Percentiles rank a stretch among this genome's conserved stretches.
Evolutionary conservation across 2,329 filamentous ascomycete genomes (phyloP).

Genomic region (Cercospora sp.): DNA sequence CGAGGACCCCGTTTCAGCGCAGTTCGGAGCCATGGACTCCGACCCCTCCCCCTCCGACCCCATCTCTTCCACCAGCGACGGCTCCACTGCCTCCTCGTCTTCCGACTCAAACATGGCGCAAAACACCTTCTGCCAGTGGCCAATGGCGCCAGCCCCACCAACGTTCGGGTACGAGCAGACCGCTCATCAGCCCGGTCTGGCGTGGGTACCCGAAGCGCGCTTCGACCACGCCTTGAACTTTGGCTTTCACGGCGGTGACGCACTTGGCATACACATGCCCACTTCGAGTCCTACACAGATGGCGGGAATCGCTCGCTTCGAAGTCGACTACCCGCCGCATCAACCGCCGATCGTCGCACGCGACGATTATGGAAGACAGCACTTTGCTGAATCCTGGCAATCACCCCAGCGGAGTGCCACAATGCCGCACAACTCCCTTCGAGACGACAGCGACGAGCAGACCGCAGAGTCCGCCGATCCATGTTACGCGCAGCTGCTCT

Average conservation of each 20-base stretch:
- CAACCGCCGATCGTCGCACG: constrained; percentile 12
- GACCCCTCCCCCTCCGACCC: constrained; percentile 19
- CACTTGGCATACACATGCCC: constrained; percentile 26
- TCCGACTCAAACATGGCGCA: constrained; percentile 20
- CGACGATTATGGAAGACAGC: constrained; percentile 14
- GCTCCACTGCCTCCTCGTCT: constrained; percentile 22
- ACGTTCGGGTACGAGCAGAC: constrained; percentile 20
- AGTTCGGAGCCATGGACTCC: constrained; percentile 23
- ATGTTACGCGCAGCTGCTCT: constrained; percentile 77
- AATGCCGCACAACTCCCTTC: constrained; percentile 19
- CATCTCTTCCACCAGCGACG: constrained; percentile 12
- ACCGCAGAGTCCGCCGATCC: constrained; percentile 24
- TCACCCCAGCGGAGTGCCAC: constrained; percentile 11
- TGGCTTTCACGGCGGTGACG: constrained; percentile 18
- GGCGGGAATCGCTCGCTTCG: constrained; percentile 11
- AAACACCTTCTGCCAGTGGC: constrained; percentile 18
- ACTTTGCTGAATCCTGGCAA: constrained; percentile 5
- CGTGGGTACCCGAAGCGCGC: constrained; percentile 22
- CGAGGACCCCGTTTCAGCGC: constrained; percentile 17
- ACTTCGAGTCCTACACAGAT: constrained; percentile 24
- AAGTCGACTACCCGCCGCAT: constrained; percentile 15
- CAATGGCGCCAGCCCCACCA: constrained; percentile 10
- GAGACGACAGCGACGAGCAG: constrained; percentile 23
- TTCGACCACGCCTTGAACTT: constrained; percentile 21
- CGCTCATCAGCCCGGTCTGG: constrained; percentile 15